These are phyloP conservation scores for Chaetomium globosum DNA, from an alignment of 2,329 filamentous ascomycete species.

Conservation along the genomic window DNA sequence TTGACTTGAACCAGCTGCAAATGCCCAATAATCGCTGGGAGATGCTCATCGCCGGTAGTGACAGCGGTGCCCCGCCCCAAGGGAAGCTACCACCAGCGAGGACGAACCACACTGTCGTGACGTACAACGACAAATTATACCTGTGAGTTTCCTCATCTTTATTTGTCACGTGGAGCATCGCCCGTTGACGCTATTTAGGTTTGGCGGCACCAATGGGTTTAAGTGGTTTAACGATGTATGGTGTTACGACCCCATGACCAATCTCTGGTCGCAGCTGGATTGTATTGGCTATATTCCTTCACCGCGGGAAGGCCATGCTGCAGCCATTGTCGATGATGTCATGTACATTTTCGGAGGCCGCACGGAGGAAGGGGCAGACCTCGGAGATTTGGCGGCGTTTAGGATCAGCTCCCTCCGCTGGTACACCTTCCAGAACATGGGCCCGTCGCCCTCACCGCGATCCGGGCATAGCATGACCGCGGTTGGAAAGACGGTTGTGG, in stretches of 20 bases:
- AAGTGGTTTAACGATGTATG: slow-evolving; percentile 99
- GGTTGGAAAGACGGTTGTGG: slow-evolving; percentile 87
- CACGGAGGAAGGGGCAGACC: slow-evolving; percentile 87
- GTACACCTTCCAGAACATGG: slow-evolving; percentile 99
- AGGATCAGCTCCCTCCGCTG: slow-evolving; percentile 77
- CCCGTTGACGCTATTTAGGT: slow-evolving; percentile 55
- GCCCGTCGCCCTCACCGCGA: slow-evolving; percentile 86
- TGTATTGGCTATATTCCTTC: slow-evolving; percentile 98
- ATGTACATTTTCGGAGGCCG: slow-evolving; percentile 99
- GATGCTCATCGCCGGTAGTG: slow-evolving; percentile 76
- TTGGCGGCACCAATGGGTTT: slow-evolving; percentile 93
- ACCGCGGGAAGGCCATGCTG: slow-evolving; percentile 90
- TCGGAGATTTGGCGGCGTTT: slow-evolving; percentile 87
- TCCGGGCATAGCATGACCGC: slow-evolving; percentile 98
- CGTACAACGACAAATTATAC: slow-evolving; percentile 90
- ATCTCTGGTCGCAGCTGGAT: slow-evolving; percentile 84
- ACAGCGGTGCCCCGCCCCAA: slow-evolving; percentile 60
- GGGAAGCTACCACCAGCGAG: slow-evolving; percentile 79
- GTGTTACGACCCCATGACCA: slow-evolving; percentile 84
- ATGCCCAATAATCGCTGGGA: slow-evolving; percentile 93
- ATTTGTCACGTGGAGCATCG: slow-evolving; percentile 3
- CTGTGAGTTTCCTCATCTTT: slow-evolving; percentile 61
- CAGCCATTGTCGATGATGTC: slow-evolving; percentile 90
- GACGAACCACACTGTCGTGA: slow-evolving; percentile 93
- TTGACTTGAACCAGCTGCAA: slow-evolving; percentile 93